phyloP scores from a whole-genome alignment of 2,329 filamentous ascomycete species.

The Nemania diffusa region DNA sequence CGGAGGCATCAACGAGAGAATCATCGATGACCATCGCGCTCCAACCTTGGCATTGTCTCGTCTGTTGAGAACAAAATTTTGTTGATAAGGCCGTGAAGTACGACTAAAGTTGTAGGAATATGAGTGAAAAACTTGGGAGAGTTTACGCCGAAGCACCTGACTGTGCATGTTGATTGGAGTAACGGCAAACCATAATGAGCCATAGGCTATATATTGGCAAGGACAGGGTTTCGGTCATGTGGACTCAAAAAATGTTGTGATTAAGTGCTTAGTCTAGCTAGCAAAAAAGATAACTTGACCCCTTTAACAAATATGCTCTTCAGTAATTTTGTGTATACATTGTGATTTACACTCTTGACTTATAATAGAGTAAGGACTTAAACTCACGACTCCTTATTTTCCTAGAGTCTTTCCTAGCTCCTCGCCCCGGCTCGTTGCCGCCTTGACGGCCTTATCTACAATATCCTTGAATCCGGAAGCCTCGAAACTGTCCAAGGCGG shows the following conservation, averaged over 20 bases:
- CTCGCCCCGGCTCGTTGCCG: conserved; percentile 54
- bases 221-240: background rate
- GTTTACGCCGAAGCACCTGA: no score
- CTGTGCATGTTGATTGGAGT: no score
- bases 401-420: conserved; percentile 56
- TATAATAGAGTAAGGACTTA: background rate
- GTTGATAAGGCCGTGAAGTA: no score
- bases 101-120: no score
- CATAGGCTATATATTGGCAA: no score
- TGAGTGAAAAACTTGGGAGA: no score
- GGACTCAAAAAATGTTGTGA: no score
- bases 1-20: background rate
- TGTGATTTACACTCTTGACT: background rate
- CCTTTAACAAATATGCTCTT: background rate
- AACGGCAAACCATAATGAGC: no score
- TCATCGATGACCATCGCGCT: no score
- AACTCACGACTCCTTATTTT: conserved; percentile 28
- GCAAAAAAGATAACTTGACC: background rate
- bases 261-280: background rate
- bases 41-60: no score
- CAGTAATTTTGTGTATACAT: background rate
- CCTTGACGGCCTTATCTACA: conserved; percentile 59
- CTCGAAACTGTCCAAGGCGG: conserved; percentile 61
- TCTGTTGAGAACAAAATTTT: no score
- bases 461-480: conserved; percentile 55